phyloP scores from a whole-genome alignment of 2,329 filamentous ascomycete species.

The Amesomyces nigricolor region DNA sequence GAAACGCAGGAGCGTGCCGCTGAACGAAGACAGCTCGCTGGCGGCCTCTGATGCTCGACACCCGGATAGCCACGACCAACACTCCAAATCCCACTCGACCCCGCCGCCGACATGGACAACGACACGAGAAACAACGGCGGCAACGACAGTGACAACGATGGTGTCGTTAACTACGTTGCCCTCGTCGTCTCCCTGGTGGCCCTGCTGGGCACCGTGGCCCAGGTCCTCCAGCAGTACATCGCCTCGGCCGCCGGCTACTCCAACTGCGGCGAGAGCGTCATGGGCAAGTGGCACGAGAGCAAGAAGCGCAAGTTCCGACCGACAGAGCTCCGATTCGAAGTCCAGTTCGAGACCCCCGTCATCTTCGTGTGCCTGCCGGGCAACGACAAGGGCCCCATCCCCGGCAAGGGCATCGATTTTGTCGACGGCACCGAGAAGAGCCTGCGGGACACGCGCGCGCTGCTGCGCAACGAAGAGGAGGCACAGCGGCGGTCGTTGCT shows the following conservation, averaged over 20 bases:
- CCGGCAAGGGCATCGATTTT: conserved; percentile 30
- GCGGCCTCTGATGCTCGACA: too few relatives aligned
- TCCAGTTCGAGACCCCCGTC: conserved; percentile 45
- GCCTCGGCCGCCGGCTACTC: conserved; percentile 46
- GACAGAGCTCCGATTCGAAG: conserved; percentile 45
- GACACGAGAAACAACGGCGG: not conserved
- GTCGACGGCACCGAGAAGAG: conserved; percentile 37
- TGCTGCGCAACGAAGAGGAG: conserved; percentile 28
- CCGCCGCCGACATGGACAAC: conserved; percentile 4
- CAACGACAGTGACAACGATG: conserved; percentile 15
- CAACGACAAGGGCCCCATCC: conserved; percentile 35
- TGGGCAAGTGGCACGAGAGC: conserved; percentile 41
- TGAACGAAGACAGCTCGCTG: too few relatives aligned
- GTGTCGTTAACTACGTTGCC: conserved; percentile 39
- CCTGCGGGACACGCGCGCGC: conserved; percentile 32
- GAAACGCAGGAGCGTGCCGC: too few relatives aligned
- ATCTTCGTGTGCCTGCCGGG: conserved; percentile 43
- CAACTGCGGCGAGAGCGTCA: conserved; percentile 43
- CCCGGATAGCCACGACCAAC: too few relatives aligned
- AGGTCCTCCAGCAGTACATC: conserved; percentile 47
- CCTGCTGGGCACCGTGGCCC: conserved; percentile 40
- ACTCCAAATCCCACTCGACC: too few relatives aligned
- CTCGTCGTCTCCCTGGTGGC: conserved; percentile 45
- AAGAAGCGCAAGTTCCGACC: conserved; percentile 38
- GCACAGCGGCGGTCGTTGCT: conserved; percentile 20